Conservation (phyloP, 108 stramenopile genomes). For the Cylindrotheca fusiformis region DNA sequence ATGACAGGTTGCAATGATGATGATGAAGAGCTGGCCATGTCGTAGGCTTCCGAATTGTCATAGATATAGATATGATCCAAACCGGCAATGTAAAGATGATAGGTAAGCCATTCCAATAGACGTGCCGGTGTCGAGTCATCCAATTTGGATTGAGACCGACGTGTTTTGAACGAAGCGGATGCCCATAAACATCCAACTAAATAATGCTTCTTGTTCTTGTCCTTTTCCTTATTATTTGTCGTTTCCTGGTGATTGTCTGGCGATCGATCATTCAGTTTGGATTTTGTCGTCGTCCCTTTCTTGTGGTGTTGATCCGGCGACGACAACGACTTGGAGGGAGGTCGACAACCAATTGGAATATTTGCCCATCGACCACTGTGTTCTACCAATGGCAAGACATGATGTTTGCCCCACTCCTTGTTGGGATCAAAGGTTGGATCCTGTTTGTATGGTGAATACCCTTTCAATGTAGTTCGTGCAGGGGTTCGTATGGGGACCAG, state of each 20-base stretch:
- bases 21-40: conserved; percentile 10
- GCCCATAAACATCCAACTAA: conserved; percentile 75
- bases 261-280: conserved; percentile 15
- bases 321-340: not conserved
- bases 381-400: conserved; percentile 50
- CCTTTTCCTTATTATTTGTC: not conserved
- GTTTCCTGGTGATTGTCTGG: conserved; percentile 22
- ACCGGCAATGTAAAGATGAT: conserved; percentile 51
- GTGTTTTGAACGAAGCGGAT: conserved; percentile 37
- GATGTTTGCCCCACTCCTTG: conserved; percentile 45
- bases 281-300: conserved; percentile 21
- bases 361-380: conserved; percentile 75
- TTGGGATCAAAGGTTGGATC: conserved; percentile 51
- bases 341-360: conserved; percentile 53
- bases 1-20: conserved; percentile 10
- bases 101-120: conserved; percentile 59
- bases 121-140: conserved; percentile 33
- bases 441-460: conserved; percentile 4
- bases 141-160: conserved; percentile 32
- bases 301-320: not conserved
- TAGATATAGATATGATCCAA: conserved; percentile 80
- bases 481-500: conserved; percentile 65
- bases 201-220: conserved; percentile 30
- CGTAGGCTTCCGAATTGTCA: conserved; percentile 54
- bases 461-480: conserved; percentile 27